A percentile compares a stretch with the other conserved stretches of the same genome.
phyloP scores from a whole-genome alignment of 225 moss, liverwort and hornwort species.

The Lunularia cruciata region DNA sequence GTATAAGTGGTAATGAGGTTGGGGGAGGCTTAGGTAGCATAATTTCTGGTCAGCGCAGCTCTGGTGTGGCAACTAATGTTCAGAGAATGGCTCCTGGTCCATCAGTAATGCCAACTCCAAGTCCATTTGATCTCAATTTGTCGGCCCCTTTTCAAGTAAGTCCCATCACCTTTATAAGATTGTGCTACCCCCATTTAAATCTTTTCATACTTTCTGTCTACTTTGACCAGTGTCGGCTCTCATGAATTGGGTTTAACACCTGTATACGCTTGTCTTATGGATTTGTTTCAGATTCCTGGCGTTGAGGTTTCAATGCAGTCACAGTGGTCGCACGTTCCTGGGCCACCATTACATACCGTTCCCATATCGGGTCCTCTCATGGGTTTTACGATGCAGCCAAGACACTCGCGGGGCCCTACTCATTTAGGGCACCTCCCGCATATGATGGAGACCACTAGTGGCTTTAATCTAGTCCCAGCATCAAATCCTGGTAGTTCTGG shows the following conservation, averaged over 20 bases:
- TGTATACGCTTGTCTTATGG: slow-evolving; percentile 30
- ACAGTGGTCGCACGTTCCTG: slow-evolving; percentile 91
- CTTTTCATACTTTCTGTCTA: neutral
- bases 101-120: slow-evolving; percentile 67
- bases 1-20: slow-evolving; percentile 75
- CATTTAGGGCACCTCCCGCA: slow-evolving; percentile 53
- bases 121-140: slow-evolving; percentile 82
- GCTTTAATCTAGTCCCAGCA: slow-evolving; percentile 67
- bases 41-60: slow-evolving; percentile 69
- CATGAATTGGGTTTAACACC: slow-evolving; percentile 21
- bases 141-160: slow-evolving; percentile 95
- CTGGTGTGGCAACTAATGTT: slow-evolving; percentile 57
- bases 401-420: slow-evolving; percentile 59
- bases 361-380: slow-evolving; percentile 69
- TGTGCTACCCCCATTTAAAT: neutral
- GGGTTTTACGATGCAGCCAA: slow-evolving; percentile 77
- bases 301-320: slow-evolving; percentile 76
- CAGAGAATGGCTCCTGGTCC: slow-evolving; percentile 97
- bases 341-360: slow-evolving; percentile 66
- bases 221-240: neutral
- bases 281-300: slow-evolving; percentile 78
- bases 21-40: slow-evolving; percentile 76
- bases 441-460: slow-evolving; percentile 73
- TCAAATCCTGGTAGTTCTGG: slow-evolving; percentile 65
- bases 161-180: neutral